phyloP scores from a whole-genome alignment of 164 flowering plant species.

The Vitis rupestris region DNA sequence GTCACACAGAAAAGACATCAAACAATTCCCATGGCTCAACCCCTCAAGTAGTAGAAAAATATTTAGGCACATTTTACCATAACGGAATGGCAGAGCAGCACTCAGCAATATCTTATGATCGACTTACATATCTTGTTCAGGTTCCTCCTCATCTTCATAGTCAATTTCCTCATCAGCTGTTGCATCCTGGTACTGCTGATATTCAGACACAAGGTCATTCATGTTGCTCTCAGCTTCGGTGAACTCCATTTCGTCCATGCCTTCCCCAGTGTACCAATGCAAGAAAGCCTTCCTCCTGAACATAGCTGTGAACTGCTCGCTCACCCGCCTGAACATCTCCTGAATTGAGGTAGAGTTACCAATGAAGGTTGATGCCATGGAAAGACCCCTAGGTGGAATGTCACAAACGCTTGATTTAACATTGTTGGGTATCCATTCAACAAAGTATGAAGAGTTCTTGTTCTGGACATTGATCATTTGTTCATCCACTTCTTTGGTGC shows the following conservation, averaged over 20 bases:
- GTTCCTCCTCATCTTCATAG: conserved; percentile 2
- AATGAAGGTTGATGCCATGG: conserved; percentile 18
- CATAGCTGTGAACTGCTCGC: conserved; percentile 9
- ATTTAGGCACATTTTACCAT: too few relatives aligned
- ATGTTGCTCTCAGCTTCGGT: conserved; percentile 6
- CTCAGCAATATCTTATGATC: too few relatives aligned
- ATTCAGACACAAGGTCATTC: conserved; percentile 6
- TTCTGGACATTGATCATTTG: conserved; percentile 26
- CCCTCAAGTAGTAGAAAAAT: too few relatives aligned
- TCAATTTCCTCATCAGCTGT: conserved; percentile 3
- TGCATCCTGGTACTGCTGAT: conserved; percentile 8
- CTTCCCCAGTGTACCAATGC: conserved; percentile 9
- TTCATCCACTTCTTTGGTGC: conserved; percentile 24
- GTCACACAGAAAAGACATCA: too few relatives aligned
- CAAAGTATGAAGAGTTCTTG: conserved; percentile 23
- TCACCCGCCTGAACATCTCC: conserved; percentile 9
- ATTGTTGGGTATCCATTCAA: conserved; percentile 22
- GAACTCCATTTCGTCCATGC: conserved; percentile 9
- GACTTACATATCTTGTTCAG: too few relatives aligned
- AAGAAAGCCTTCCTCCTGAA: conserved; percentile 7
- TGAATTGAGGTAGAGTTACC: conserved; percentile 8
- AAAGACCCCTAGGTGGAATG: conserved; percentile 19
- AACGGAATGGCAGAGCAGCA: too few relatives aligned
- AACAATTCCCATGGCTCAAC: too few relatives aligned
- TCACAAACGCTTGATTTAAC: conserved; percentile 18